A percentile compares a stretch with the other conserved stretches of the same genome.
Evolutionary conservation across 2,329 filamentous ascomycete genomes (phyloP).

Genomic region (Grosmannia penicillata): DNA sequence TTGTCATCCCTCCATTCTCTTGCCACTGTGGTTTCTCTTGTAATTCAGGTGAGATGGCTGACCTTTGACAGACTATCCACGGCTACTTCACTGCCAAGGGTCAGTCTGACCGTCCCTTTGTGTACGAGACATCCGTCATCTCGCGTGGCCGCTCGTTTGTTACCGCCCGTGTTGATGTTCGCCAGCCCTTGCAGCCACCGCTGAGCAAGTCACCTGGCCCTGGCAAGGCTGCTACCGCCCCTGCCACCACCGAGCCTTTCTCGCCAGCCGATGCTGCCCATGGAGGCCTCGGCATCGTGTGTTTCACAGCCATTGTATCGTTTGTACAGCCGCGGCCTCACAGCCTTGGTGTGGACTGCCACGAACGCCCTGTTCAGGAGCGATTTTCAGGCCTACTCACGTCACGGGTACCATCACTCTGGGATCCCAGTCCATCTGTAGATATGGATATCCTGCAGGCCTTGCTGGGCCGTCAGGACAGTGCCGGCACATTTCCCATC

Average conservation of each 20-base stretch:
- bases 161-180: slow-evolving; percentile 32
- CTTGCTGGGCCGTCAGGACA: slow-evolving; percentile 20
- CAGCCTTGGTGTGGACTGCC: slow-evolving; percentile 20
- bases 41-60: no score
- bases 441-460: slow-evolving; percentile 27
- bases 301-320: slow-evolving; percentile 36
- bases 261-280: slow-evolving; percentile 21
- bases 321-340: slow-evolving; percentile 28
- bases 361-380: slow-evolving; percentile 25
- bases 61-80: slow-evolving; percentile 30
- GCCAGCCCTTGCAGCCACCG: slow-evolving; percentile 28
- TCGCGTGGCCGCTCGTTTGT: slow-evolving; percentile 31
- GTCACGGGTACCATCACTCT: slow-evolving; percentile 21
- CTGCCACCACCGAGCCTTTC: slow-evolving; percentile 19
- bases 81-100: slow-evolving; percentile 38
- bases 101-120: slow-evolving; percentile 31
- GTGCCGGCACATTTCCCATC: slow-evolving; percentile 30
- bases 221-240: no score
- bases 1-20: no score
- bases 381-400: slow-evolving; percentile 27
- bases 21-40: no score
- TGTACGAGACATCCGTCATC: slow-evolving; percentile 32
- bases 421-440: slow-evolving; percentile 29
- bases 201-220: no score
- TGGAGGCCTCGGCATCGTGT: slow-evolving; percentile 24